Conservation (phyloP, 805 yeast species). For the Yamadazyma paraphyllophila region DNA sequence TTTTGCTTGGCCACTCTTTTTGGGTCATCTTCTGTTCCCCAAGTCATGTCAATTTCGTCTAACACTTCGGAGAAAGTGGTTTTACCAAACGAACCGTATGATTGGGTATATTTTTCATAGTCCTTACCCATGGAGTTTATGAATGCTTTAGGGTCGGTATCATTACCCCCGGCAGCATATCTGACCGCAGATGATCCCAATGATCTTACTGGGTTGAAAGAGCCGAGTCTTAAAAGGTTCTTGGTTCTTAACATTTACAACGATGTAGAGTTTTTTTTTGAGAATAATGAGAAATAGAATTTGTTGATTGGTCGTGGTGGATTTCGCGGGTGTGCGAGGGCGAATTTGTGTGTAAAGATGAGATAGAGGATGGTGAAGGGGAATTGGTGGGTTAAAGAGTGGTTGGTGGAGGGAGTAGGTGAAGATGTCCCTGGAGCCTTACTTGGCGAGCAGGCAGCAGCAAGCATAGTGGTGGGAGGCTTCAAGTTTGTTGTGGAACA, state of each 20-base stretch:
- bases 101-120: conserved; percentile 34
- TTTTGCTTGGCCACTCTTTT: conserved; percentile 41
- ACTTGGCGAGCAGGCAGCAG: no score
- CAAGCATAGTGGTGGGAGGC: no score
- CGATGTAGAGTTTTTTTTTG: conserved; percentile 2
- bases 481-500: no score
- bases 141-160: conserved; percentile 26
- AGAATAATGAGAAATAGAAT: conserved; percentile 12
- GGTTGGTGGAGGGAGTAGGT: no score
- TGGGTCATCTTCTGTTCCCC: conserved; percentile 45
- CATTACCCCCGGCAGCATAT: conserved; percentile 13
- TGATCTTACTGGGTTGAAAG: conserved; percentile 6
- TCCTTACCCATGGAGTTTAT: conserved; percentile 38
- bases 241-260: conserved; percentile 14
- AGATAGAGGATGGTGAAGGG: neutral
- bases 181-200: neutral
- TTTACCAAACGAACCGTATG: conserved; percentile 33
- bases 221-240: conserved; percentile 8
- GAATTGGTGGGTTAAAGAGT: neutral
- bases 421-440: no score
- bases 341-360: neutral
- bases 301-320: conserved; percentile 14
- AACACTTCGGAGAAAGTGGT: conserved; percentile 45
- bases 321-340: conserved; percentile 5
- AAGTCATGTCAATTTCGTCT: conserved; percentile 46